Conservation (phyloP, 2,329 filamentous ascomycete species). For the Clarireedia monteithiana region DNA sequence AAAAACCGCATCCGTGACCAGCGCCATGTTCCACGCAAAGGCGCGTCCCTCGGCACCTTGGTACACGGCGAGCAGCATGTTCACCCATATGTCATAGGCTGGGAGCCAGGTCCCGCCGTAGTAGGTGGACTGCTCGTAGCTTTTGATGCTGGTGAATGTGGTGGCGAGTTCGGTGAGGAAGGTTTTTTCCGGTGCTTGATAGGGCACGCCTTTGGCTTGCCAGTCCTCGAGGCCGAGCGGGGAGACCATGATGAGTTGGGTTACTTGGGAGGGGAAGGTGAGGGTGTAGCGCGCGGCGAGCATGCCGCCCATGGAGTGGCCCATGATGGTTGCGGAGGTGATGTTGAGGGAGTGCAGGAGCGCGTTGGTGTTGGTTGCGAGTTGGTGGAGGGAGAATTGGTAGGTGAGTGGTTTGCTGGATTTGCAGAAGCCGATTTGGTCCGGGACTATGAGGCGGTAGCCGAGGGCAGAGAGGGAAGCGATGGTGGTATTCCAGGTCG, state of each 20-base stretch:
- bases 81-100: constrained; percentile 45
- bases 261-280: constrained; percentile 38
- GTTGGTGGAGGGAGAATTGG: constrained; percentile 45
- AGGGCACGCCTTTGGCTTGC: constrained; percentile 36
- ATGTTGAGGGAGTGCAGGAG: constrained; percentile 39
- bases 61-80: constrained; percentile 46
- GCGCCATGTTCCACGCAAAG: constrained; percentile 11
- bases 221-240: constrained; percentile 49
- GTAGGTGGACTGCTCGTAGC: constrained; percentile 40
- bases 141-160: constrained; percentile 36
- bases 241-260: constrained; percentile 41
- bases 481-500: constrained; percentile 45
- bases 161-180: constrained; percentile 33
- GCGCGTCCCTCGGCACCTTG: constrained; percentile 29
- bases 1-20: constrained; percentile 8
- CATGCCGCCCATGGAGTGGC: constrained; percentile 50
- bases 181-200: constrained; percentile 34
- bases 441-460: constrained; percentile 44
- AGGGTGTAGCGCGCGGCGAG: constrained; percentile 43
- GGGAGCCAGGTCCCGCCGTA: constrained; percentile 40
- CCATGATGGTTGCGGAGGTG: constrained; percentile 39
- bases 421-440: constrained; percentile 52
- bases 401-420: constrained; percentile 43
- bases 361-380: constrained; percentile 42
- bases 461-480: constrained; percentile 34